Percentiles rank a stretch among this genome's conserved stretches.
Evolutionary conservation across 1,284 basidiomycete genomes (phyloP).

Genomic region (Cryptococcus sp.): DNA sequence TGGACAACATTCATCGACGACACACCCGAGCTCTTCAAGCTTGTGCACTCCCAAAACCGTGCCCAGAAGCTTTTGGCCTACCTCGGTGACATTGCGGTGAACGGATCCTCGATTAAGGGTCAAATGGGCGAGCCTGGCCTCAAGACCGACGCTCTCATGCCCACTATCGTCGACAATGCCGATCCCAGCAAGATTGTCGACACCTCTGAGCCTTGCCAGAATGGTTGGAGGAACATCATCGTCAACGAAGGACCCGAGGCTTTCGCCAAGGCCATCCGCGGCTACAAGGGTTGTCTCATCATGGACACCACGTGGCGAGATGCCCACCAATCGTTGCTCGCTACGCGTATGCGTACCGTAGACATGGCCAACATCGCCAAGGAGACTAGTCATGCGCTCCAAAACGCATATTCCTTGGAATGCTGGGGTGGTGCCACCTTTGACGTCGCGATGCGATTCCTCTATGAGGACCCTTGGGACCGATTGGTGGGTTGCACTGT

Average conservation of each 20-base stretch:
- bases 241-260: constrained; percentile 97
- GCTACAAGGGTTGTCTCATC: constrained; percentile 91
- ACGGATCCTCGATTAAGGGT: constrained; percentile 88
- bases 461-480: constrained; percentile 99
- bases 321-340: constrained; percentile 96
- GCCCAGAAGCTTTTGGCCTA: constrained; percentile 97
- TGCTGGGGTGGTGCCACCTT: constrained; percentile 99
- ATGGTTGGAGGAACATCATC: constrained; percentile 98
- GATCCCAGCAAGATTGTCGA: constrained; percentile 77
- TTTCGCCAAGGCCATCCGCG: constrained; percentile 96
- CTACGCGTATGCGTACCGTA: constrained; percentile 92
- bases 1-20: constrained; percentile 99
- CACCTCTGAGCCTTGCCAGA: constrained; percentile 75
- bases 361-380: constrained; percentile 99
- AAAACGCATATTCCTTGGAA: constrained; percentile 95
- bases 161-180: constrained; percentile 75
- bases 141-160: constrained; percentile 83
- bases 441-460: constrained; percentile 98
- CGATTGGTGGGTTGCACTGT: constrained; percentile 66
- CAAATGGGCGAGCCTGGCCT: constrained; percentile 87
- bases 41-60: constrained; percentile 96
- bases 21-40: constrained; percentile 97
- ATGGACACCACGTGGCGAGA: constrained; percentile 99
- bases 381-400: constrained; percentile 91
- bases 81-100: constrained; percentile 95